A percentile compares a stretch with the other conserved stretches of the same genome.
These are phyloP conservation scores for Serendipita sp. DNA, from an alignment of 1,284 basidiomycete species.

Conservation along the genomic window DNA sequence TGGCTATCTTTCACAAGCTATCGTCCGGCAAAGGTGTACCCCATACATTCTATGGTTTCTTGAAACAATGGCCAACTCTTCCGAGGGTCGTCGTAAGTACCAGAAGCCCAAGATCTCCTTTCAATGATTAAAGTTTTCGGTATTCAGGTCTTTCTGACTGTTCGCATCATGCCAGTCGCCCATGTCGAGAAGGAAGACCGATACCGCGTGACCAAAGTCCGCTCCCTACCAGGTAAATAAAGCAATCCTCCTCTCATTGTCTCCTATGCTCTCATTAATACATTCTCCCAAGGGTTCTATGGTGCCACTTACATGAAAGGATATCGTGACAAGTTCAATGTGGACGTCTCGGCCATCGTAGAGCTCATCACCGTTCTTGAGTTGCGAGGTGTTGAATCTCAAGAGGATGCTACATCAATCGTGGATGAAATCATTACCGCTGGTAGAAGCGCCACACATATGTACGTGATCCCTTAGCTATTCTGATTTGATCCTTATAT, in stretches of 20 bases:
- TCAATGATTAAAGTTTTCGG: neutral
- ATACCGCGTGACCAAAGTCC: conserved; percentile 39
- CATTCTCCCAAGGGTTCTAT: conserved; percentile 35
- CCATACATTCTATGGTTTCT: conserved; percentile 41
- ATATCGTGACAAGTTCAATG: conserved; percentile 43
- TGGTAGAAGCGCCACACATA: conserved; percentile 36
- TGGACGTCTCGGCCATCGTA: conserved; percentile 25
- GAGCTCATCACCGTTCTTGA: conserved; percentile 37
- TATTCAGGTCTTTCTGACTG: conserved; percentile 36
- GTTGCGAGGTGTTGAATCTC: conserved; percentile 22
- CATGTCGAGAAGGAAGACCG: conserved; percentile 32
- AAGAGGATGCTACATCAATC: conserved; percentile 14
- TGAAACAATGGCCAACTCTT: conserved; percentile 43
- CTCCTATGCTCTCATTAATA: neutral
- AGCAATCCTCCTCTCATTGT: neutral
- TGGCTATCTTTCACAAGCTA: conserved; percentile 44
- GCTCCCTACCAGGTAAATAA: conserved; percentile 32
- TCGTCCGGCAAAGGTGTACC: conserved; percentile 38
- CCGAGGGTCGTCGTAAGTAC: conserved; percentile 32
- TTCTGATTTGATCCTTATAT: neutral
- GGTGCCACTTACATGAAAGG: conserved; percentile 45
- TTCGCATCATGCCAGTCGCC: conserved; percentile 34
- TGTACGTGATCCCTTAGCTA: conserved; percentile 27
- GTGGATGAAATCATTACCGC: conserved; percentile 31
- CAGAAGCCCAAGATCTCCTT: neutral